phyloP scores from a whole-genome alignment of 2,329 filamentous ascomycete species.

The Exophiala lecanii-corni region DNA sequence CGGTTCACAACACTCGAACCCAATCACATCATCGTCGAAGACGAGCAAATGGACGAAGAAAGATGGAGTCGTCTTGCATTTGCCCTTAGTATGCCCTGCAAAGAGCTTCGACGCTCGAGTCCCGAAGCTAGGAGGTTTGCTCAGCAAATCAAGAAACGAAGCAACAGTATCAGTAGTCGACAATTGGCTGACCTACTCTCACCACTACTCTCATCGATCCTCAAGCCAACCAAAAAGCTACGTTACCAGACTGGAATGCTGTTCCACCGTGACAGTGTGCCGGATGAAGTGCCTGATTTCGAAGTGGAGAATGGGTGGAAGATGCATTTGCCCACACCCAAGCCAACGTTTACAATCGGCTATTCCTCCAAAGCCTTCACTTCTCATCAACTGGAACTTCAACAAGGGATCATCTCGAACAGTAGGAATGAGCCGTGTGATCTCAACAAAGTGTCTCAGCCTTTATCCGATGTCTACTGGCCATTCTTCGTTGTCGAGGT shows the following conservation, averaged over 20 bases:
- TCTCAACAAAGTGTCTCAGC: slow-evolving; percentile 24
- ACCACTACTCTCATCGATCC: slow-evolving; percentile 17
- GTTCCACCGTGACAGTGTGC: slow-evolving; percentile 21
- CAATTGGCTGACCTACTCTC: slow-evolving; percentile 14
- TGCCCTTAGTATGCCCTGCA: slow-evolving; percentile 20
- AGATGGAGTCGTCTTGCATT: slow-evolving; percentile 23
- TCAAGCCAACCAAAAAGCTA: slow-evolving; percentile 13
- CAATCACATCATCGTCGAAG: slow-evolving; percentile 21
- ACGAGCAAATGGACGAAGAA: slow-evolving; percentile 21
- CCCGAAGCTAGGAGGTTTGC: slow-evolving; percentile 16
- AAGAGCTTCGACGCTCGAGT: slow-evolving; percentile 12
- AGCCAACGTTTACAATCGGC: slow-evolving; percentile 21
- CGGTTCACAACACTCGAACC: slow-evolving; percentile 20
- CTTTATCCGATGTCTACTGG: slow-evolving; percentile 22
- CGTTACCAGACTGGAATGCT: slow-evolving; percentile 9
- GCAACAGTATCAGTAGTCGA: slow-evolving; percentile 8
- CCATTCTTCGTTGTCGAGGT: slow-evolving; percentile 25
- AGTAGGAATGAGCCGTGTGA: slow-evolving; percentile 21
- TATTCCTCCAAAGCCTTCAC: slow-evolving; percentile 18
- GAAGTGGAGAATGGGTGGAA: slow-evolving; percentile 19
- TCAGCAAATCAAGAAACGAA: slow-evolving; percentile 16
- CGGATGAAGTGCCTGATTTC: slow-evolving; percentile 16
- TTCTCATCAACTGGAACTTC: slow-evolving; percentile 20
- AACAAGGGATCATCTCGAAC: slow-evolving; percentile 25
- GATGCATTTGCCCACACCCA: slow-evolving; percentile 19